Evolutionary conservation across 2,329 filamentous ascomycete genomes (phyloP).

Genomic region (Penicillium sp.): DNA sequence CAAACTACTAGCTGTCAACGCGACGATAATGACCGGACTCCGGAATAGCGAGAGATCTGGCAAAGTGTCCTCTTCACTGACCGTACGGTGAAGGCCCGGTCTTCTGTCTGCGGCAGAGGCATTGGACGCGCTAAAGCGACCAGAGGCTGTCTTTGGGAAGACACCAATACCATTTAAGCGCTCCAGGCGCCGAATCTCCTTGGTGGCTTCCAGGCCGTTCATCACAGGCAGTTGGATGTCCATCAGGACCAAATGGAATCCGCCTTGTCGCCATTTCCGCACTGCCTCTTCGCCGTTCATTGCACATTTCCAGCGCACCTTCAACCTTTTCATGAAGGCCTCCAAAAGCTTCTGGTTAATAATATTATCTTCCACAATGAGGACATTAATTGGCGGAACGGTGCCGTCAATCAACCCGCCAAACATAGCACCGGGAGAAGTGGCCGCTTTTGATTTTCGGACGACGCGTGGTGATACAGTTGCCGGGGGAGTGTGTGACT

Average conservation of each 20-base stretch:
- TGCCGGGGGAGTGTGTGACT: constrained; percentile 35
- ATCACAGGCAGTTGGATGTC: constrained; percentile 97
- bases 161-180: constrained; percentile 89
- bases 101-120: constrained; percentile 20
- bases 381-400: constrained; percentile 92
- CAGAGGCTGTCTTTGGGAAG: constrained; percentile 68
- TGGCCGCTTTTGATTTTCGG: constrained; percentile 35
- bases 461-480: constrained; percentile 50
- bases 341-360: constrained; percentile 94
- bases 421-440: constrained; percentile 40
- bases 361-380: constrained; percentile 98
- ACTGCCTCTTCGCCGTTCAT: constrained; percentile 94
- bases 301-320: constrained; percentile 95
- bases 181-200: constrained; percentile 88
- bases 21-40: constrained; percentile 95
- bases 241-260: constrained; percentile 96
- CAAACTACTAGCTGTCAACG: constrained; percentile 87
- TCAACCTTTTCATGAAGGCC: constrained; percentile 91
- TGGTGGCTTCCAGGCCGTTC: constrained; percentile 91
- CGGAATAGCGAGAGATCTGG: constrained; percentile 66
- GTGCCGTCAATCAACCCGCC: constrained; percentile 71
- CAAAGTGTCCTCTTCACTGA: constrained; percentile 39
- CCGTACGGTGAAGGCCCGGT: constrained; percentile 20
- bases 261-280: constrained; percentile 85
- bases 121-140: constrained; percentile 45